Percentiles rank a stretch among this genome's conserved stretches.
Evolutionary conservation across 768 basidiomycete genomes (phyloP).

Genomic region (Sarcomyxa edulis): DNA sequence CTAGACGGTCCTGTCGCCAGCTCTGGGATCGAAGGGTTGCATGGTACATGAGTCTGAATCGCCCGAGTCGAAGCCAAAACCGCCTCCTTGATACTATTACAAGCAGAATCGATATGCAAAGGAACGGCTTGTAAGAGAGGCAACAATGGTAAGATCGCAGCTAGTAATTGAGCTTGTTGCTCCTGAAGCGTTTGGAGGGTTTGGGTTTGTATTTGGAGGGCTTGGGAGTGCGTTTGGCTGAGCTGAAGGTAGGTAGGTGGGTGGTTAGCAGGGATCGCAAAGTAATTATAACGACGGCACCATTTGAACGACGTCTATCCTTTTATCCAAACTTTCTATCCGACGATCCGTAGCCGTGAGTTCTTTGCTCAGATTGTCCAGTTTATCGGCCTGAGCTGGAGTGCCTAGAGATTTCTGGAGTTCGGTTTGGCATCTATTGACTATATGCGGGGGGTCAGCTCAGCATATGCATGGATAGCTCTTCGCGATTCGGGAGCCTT

Average conservation of each 20-base stretch:
- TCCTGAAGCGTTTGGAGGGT: slow-evolving; percentile 56
- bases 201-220: slow-evolving; percentile 49
- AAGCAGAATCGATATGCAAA: slow-evolving; percentile 45
- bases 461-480: no score
- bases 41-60: background rate
- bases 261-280: slow-evolving; percentile 1
- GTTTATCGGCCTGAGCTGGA: slow-evolving; percentile 42
- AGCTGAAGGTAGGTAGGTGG: background rate
- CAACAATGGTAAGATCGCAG: slow-evolving; percentile 51
- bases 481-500: no score
- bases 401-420: slow-evolving; percentile 52
- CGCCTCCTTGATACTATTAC: slow-evolving; percentile 26
- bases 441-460: slow-evolving; percentile 27
- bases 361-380: slow-evolving; percentile 36
- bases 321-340: slow-evolving; percentile 45
- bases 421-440: slow-evolving; percentile 58
- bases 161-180: slow-evolving; percentile 52
- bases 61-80: slow-evolving; percentile 14
- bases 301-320: slow-evolving; percentile 49
- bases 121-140: slow-evolving; percentile 59
- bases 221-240: slow-evolving; percentile 34
- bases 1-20: slow-evolving; percentile 4
- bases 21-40: slow-evolving; percentile 5
- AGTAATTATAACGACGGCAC: slow-evolving; percentile 21
- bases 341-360: slow-evolving; percentile 25